A percentile compares a stretch with the other conserved stretches of the same genome.
Evolutionary conservation across 2,329 filamentous ascomycete species (phyloP).

Genomic region (Talaromyces amestolkiae): DNA sequence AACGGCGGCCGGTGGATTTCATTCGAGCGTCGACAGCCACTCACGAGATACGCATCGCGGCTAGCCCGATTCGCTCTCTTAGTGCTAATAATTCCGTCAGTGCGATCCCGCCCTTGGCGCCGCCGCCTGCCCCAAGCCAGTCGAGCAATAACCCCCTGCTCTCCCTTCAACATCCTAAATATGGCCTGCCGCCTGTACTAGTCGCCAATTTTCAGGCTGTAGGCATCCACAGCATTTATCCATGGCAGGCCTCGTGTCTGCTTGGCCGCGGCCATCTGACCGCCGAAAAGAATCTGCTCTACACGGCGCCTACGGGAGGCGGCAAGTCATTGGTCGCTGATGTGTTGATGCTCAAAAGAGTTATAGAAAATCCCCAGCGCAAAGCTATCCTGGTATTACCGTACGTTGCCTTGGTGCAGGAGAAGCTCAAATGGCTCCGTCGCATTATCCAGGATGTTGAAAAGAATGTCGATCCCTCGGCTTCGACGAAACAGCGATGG

Average conservation of each 20-base stretch:
- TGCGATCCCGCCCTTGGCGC: constrained; percentile 7
- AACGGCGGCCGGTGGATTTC: constrained; percentile 26
- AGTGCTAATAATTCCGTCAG: background rate
- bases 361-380: constrained; percentile 61
- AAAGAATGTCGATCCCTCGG: constrained; percentile 32
- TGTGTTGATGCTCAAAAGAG: constrained; percentile 69
- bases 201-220: constrained; percentile 63
- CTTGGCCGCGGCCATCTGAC: constrained; percentile 63
- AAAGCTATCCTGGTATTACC: constrained; percentile 73
- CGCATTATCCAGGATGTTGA: constrained; percentile 62
- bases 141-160: constrained; percentile 46
- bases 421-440: constrained; percentile 73
- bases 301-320: constrained; percentile 74
- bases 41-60: constrained; percentile 38
- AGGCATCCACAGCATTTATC: constrained; percentile 72
- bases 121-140: background rate
- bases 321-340: constrained; percentile 74
- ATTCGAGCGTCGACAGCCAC: constrained; percentile 29
- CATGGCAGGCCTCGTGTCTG: constrained; percentile 75
- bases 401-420: constrained; percentile 76
- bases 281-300: constrained; percentile 70
- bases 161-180: constrained; percentile 61
- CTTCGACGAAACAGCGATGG: constrained; percentile 31
- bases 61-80: constrained; percentile 33
- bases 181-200: constrained; percentile 60